These are phyloP conservation scores for Penicillium verrucosum DNA, from an alignment of 2,329 filamentous ascomycete genomes.

Conservation along the genomic window DNA sequence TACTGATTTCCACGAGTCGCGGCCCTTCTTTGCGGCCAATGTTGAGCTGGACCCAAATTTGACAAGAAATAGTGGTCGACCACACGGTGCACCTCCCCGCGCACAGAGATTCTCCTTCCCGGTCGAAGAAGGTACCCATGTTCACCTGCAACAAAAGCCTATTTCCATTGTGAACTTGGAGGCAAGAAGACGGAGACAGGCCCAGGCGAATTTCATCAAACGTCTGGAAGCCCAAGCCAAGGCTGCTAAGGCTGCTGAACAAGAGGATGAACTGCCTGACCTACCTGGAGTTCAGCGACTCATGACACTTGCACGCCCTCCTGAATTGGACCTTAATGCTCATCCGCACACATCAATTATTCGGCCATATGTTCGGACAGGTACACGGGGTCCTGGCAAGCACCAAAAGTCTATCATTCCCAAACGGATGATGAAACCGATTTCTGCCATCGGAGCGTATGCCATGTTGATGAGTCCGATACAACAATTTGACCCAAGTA, in stretches of 20 bases:
- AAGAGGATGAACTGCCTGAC: neutral
- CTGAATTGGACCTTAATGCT: slow-evolving; percentile 11
- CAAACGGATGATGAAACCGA: slow-evolving; percentile 21
- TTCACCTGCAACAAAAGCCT: slow-evolving; percentile 39
- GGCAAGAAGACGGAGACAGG: slow-evolving; percentile 23
- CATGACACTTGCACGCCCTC: slow-evolving; percentile 27
- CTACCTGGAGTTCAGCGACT: slow-evolving; percentile 23
- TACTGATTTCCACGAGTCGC: slow-evolving; percentile 31
- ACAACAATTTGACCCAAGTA: slow-evolving; percentile 39
- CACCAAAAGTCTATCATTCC: neutral
- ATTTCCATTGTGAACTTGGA: slow-evolving; percentile 29
- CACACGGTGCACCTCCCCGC: slow-evolving; percentile 7
- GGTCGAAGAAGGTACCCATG: slow-evolving; percentile 33
- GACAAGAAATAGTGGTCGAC: slow-evolving; percentile 26
- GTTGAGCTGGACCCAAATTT: slow-evolving; percentile 39
- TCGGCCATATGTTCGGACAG: slow-evolving; percentile 14
- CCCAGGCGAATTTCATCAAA: slow-evolving; percentile 27
- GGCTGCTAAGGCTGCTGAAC: neutral
- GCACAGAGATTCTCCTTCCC: slow-evolving; percentile 23
- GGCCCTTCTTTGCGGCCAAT: slow-evolving; percentile 45
- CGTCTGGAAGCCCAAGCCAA: slow-evolving; percentile 17
- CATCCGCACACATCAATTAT: slow-evolving; percentile 27
- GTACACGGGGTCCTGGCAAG: neutral
- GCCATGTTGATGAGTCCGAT: slow-evolving; percentile 39
- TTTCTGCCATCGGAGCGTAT: slow-evolving; percentile 28